A percentile compares a stretch with the other conserved stretches of the same genome.
Conservation (phyloP, 495 filamentous ascomycete species). For the Chaetomium fimeti region DNA sequence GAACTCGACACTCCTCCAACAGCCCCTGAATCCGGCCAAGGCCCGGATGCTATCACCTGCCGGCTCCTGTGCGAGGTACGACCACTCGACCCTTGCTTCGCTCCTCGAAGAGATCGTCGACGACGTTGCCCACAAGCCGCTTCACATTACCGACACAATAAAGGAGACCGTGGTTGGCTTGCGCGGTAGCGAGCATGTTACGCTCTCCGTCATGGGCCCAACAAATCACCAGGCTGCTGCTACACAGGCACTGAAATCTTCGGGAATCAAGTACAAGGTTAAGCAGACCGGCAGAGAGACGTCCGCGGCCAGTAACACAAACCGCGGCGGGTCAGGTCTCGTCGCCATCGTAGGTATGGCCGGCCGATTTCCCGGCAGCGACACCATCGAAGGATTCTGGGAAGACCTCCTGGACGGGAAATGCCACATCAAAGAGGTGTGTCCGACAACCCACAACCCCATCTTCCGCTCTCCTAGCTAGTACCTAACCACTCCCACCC, state of each 20-base stretch:
- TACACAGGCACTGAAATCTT: not conserved
- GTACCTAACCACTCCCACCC: constrained; percentile 7
- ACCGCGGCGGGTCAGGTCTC: not conserved
- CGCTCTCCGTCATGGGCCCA: not conserved
- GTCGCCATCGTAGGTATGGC: constrained; percentile 5
- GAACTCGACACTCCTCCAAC: not conserved
- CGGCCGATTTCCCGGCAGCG: not conserved
- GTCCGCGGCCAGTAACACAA: not conserved
- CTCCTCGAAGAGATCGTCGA: not conserved
- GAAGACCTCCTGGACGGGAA: not conserved
- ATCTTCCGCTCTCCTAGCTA: not conserved
- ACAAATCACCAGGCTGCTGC: not conserved
- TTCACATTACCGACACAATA: not conserved
- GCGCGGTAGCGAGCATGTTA: not conserved
- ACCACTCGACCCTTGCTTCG: not conserved
- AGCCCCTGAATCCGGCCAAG: not conserved
- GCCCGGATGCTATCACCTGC: not conserved
- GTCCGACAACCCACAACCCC: not conserved
- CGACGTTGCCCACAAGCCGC: not conserved
- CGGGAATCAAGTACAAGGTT: not conserved
- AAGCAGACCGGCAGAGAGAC: not conserved
- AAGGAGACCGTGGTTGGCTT: not conserved
- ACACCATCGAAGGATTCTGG: not conserved
- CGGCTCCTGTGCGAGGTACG: not conserved
- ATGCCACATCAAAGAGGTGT: constrained; percentile 1